A percentile compares a stretch with the other conserved stretches of the same genome.
Conservation (phyloP, 768 basidiomycete genomes). For the Nidularia sp. region DNA sequence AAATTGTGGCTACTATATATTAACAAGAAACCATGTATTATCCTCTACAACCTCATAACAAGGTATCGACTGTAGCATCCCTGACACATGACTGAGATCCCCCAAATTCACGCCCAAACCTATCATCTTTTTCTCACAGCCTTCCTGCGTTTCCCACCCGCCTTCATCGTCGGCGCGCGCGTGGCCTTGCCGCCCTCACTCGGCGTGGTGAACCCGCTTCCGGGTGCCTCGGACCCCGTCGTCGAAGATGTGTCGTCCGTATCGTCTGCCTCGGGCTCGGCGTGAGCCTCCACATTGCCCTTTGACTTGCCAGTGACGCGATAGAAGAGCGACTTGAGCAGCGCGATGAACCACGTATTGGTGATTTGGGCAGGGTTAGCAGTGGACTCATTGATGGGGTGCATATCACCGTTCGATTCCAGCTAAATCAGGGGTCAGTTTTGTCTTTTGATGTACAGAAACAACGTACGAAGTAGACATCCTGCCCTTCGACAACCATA, state of each 20-base stretch:
- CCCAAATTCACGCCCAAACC: not conserved
- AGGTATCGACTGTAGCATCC: too few species aligned
- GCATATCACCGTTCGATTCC: constrained; percentile 54
- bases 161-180: constrained; percentile 40
- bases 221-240: constrained; percentile 40
- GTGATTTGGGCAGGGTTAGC: constrained; percentile 52
- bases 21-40: too few species aligned
- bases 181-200: constrained; percentile 24
- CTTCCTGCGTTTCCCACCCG: constrained; percentile 66
- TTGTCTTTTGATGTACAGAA: not conserved
- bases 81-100: not conserved
- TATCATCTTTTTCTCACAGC: constrained; percentile 44
- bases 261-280: constrained; percentile 21
- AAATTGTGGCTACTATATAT: too few species aligned
- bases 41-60: too few species aligned
- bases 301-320: constrained; percentile 21
- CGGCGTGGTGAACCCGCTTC: constrained; percentile 35
- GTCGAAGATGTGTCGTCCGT: constrained; percentile 37
- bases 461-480: constrained; percentile 70
- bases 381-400: constrained; percentile 55
- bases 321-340: constrained; percentile 30
- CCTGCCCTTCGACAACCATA: constrained; percentile 73
- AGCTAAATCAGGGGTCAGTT: constrained; percentile 34
- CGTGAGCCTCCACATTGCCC: constrained; percentile 4
- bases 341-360: constrained; percentile 67